Evolutionary conservation across 2,329 filamentous ascomycete species (phyloP).

Genomic region (Whalleya microplaca): DNA sequence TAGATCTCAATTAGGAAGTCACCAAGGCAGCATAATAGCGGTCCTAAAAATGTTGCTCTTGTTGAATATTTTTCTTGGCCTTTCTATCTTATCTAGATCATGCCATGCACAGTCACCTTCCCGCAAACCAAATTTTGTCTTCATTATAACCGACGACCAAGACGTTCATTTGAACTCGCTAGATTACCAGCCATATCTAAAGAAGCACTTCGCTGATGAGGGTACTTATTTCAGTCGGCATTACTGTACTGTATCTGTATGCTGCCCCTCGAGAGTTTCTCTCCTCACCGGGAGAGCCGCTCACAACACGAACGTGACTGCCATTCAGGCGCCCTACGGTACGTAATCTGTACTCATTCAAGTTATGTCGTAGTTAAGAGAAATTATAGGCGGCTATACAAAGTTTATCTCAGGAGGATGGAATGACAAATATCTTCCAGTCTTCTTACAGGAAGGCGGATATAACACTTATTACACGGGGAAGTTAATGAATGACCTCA

Average conservation of each 20-base stretch:
- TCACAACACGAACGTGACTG: conserved; percentile 67
- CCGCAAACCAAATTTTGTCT: conserved; percentile 55
- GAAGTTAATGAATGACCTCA: conserved; percentile 60
- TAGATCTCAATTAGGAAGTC: too few relatives aligned
- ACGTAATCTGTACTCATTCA: too few relatives aligned
- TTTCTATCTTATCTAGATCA: too few relatives aligned
- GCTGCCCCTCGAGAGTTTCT: conserved; percentile 52
- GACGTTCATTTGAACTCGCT: conserved; percentile 60
- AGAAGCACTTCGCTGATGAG: conserved; percentile 54
- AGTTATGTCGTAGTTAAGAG: too few relatives aligned
- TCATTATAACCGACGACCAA: conserved; percentile 66
- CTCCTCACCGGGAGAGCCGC: conserved; percentile 62
- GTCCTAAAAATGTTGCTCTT: too few relatives aligned
- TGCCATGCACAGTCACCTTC: too few relatives aligned
- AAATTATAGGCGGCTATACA: conserved; percentile 56
- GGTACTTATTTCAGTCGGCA: conserved; percentile 60
- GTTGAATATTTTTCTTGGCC: too few relatives aligned
- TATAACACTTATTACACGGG: conserved; percentile 63
- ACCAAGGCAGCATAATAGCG: too few relatives aligned
- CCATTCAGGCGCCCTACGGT: conserved; percentile 55
- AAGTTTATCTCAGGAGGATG: conserved; percentile 50
- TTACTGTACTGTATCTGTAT: conserved; percentile 53
- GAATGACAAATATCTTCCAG: conserved; percentile 58
- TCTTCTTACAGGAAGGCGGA: conserved; percentile 61
- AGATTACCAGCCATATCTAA: conserved; percentile 55